A percentile compares a stretch with the other conserved stretches of the same genome.
phyloP scores from a whole-genome alignment of 2,329 filamentous ascomycete genomes.

The Bipolaris oryzae region DNA sequence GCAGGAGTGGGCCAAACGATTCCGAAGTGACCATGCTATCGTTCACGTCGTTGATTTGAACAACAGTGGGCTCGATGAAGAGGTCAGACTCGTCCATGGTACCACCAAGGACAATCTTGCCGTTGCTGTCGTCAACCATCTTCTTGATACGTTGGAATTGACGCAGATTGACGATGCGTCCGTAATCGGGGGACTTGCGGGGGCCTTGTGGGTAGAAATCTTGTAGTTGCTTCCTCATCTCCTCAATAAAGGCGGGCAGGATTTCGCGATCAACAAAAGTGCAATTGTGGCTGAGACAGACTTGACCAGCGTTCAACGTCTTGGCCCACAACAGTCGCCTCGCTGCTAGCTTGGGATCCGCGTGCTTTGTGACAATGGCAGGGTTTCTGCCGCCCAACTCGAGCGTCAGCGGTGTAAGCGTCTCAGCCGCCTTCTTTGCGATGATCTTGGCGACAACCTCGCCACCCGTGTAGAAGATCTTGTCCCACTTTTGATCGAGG shows the following conservation, averaged over 20 bases:
- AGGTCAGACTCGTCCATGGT: slow-evolving; percentile 77
- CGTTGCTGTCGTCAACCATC: slow-evolving; percentile 84
- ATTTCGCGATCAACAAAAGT: slow-evolving; percentile 79
- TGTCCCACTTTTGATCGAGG: slow-evolving; percentile 91
- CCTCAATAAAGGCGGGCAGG: slow-evolving; percentile 72
- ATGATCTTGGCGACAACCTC: slow-evolving; percentile 69
- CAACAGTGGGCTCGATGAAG: slow-evolving; percentile 91
- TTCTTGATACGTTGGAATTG: slow-evolving; percentile 85
- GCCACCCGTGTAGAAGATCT: slow-evolving; percentile 95
- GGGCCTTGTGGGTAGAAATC: slow-evolving; percentile 86
- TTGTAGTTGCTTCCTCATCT: slow-evolving; percentile 72
- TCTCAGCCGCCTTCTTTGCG: slow-evolving; percentile 60
- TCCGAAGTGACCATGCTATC: slow-evolving; percentile 83
- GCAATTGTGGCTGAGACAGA: slow-evolving; percentile 94
- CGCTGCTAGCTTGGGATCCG: slow-evolving; percentile 80
- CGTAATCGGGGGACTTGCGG: slow-evolving; percentile 77
- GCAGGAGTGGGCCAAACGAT: slow-evolving; percentile 91
- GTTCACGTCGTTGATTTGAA: slow-evolving; percentile 76
- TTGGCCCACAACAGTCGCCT: slow-evolving; percentile 89
- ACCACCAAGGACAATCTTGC: slow-evolving; percentile 87
- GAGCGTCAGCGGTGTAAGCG: slow-evolving; percentile 78
- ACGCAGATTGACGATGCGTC: slow-evolving; percentile 77
- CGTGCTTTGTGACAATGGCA: slow-evolving; percentile 84
- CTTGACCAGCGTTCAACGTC: slow-evolving; percentile 82
- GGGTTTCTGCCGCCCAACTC: slow-evolving; percentile 94